These are phyloP conservation scores for Gamsiella multidivaricata DNA, from an alignment of 192 early-diverging fungal genomes.

Conservation along the genomic window DNA sequence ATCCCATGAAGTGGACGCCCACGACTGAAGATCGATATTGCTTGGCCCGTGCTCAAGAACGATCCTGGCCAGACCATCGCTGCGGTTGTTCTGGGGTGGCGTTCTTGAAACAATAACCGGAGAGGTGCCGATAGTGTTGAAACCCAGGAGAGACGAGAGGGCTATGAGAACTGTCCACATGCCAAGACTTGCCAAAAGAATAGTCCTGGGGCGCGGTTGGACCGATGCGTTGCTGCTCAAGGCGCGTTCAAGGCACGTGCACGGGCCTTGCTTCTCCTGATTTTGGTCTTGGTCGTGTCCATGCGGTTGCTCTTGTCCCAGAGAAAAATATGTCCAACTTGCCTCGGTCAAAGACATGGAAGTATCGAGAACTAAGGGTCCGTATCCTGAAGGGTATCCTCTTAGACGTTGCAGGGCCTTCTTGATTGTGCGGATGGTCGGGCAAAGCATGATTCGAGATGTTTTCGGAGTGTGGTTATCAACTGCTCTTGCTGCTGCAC, in stretches of 20 bases:
- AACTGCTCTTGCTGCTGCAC: not conserved
- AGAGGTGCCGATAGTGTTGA: constrained; percentile 23
- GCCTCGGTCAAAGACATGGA: not conserved
- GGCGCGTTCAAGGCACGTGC: not conserved
- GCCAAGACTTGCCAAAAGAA: constrained; percentile 32
- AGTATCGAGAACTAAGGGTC: constrained; percentile 9
- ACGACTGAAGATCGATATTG: no score
- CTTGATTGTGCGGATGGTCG: constrained; percentile 8
- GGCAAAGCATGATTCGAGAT: not conserved
- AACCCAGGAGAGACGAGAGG: constrained; percentile 23
- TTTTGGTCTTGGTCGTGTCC: not conserved
- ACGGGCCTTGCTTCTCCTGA: not conserved
- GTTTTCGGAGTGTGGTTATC: not conserved
- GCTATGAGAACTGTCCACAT: constrained; percentile 38
- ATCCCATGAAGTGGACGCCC: no score
- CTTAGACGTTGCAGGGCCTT: not conserved
- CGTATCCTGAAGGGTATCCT: constrained; percentile 18
- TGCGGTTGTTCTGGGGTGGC: not conserved
- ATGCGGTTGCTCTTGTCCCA: not conserved
- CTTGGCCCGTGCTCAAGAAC: no score
- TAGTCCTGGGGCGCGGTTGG: constrained; percentile 25
- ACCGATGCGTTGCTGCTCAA: not conserved
- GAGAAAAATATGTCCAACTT: no score
- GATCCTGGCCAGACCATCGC: no score
- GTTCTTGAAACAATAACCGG: not conserved